A percentile compares a stretch with the other conserved stretches of the same genome.
phyloP scores from a whole-genome alignment of 805 yeast genomes.

The Kregervanrija delftensis region DNA sequence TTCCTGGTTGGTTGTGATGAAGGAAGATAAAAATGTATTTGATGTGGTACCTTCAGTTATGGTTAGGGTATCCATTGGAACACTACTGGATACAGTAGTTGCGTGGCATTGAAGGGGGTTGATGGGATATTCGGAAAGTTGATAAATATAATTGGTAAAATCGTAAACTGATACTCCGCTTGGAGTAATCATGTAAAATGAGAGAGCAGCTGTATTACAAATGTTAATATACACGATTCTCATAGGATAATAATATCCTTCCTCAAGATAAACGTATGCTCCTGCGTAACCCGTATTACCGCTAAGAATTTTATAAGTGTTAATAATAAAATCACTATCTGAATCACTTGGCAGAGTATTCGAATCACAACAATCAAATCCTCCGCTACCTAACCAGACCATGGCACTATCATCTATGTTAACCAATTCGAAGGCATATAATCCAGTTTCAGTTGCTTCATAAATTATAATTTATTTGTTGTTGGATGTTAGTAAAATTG shows the following conservation, averaged over 20 bases:
- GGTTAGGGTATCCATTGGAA: no score
- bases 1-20: no score
- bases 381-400: slow-evolving; percentile 26
- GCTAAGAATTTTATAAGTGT: no score
- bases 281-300: no score
- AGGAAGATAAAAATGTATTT: no score
- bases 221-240: slow-evolving; percentile 5
- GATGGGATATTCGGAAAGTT: no score
- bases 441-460: slow-evolving; percentile 24
- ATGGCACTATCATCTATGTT: slow-evolving; percentile 27
- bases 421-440: slow-evolving; percentile 17
- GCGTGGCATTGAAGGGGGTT: no score
- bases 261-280: slow-evolving; percentile 4
- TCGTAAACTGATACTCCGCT: no score
- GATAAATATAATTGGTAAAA: no score
- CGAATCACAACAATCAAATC: slow-evolving; percentile 29
- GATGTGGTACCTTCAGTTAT: no score
- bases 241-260: slow-evolving; percentile 5
- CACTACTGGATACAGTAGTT: no score
- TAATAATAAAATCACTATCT: no score
- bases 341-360: background rate
- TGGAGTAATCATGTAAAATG: slow-evolving; percentile 1
- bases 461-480: slow-evolving; percentile 3
- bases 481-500: background rate
- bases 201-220: background rate